phyloP scores from a whole-genome alignment of 257 asterid species.

The Forsythia suspensa region DNA sequence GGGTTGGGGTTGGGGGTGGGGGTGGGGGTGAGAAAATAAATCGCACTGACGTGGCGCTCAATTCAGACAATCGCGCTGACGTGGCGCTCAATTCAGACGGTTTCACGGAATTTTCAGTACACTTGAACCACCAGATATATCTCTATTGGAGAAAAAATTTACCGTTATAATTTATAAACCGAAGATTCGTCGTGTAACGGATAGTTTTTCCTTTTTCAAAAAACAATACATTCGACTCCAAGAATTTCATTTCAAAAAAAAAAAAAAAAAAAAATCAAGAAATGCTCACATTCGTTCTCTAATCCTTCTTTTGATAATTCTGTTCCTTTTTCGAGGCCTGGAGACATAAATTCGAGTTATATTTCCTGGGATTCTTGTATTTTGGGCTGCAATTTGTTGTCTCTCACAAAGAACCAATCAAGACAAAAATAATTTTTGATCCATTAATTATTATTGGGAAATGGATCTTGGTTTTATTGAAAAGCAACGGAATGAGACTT shows the following conservation, averaged over 20 bases:
- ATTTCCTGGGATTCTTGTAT: background rate
- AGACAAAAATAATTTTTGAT: background rate
- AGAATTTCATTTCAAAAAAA: constrained; percentile 19
- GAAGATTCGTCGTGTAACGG: constrained; percentile 52
- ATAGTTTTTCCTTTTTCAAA: constrained; percentile 43
- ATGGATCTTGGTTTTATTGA: constrained; percentile 93
- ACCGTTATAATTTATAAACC: constrained; percentile 67
- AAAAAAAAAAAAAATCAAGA: constrained; percentile 23
- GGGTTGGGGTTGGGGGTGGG: no score
- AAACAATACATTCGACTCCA: background rate
- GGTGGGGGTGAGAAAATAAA: background rate
- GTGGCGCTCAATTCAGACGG: background rate
- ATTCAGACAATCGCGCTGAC: background rate
- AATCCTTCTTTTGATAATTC: no score
- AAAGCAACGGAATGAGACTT: constrained; percentile 36
- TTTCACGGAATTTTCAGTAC: constrained; percentile 17
- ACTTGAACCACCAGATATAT: constrained; percentile 31
- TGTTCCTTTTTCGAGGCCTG: background rate
- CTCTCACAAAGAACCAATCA: constrained; percentile 6
- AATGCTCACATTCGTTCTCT: background rate
- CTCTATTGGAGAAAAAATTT: constrained; percentile 1
- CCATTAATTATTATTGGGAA: background rate
- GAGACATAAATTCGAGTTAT: constrained; percentile 3
- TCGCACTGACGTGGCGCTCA: constrained; percentile 4
- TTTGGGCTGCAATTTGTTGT: constrained; percentile 6